Percentiles rank a stretch among this genome's conserved stretches.
These are phyloP conservation scores for Coemansia sp. DNA, from an alignment of 192 early-diverging fungal species.

Conservation along the genomic window DNA sequence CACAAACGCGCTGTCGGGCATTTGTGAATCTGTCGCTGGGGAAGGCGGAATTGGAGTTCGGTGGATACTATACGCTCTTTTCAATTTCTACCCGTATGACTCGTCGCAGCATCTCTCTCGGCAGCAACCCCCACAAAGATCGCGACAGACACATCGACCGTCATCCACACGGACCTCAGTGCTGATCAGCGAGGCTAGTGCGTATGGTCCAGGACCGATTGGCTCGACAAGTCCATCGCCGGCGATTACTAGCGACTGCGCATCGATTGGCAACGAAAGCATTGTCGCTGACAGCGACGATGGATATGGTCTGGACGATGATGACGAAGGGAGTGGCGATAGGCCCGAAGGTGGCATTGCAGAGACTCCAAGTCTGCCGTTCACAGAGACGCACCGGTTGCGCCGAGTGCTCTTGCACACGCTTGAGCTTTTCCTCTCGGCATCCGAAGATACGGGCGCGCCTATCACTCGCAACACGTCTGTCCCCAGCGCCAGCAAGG, in stretches of 20 bases:
- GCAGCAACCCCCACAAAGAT: conserved; percentile 24
- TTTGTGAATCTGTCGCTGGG: conserved; percentile 17
- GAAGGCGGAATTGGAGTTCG: conserved; percentile 26
- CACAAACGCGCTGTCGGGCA: conserved; percentile 28
- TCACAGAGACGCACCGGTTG: conserved; percentile 25
- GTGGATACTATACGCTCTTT: conserved; percentile 42
- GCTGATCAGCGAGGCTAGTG: conserved; percentile 4
- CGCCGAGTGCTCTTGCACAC: conserved; percentile 34
- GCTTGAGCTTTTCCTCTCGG: conserved; percentile 42
- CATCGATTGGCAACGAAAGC: conserved; percentile 4
- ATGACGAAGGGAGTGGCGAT: conserved; percentile 7
- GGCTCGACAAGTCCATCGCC: background rate
- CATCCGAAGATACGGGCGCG: conserved; percentile 16
- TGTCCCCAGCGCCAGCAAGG: conserved; percentile 19
- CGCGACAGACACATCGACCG: conserved; percentile 7
- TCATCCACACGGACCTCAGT: conserved; percentile 13
- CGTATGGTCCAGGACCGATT: background rate
- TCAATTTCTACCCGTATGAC: conserved; percentile 48
- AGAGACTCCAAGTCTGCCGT: conserved; percentile 23
- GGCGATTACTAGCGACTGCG: background rate
- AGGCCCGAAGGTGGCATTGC: conserved; percentile 10
- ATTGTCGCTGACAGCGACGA: conserved; percentile 9
- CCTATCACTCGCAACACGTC: background rate
- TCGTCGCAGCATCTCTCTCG: conserved; percentile 38
- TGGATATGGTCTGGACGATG: conserved; percentile 6